phyloP scores from a whole-genome alignment of 73 alveolate genomes.

The Diophrys appendiculata region DNA sequence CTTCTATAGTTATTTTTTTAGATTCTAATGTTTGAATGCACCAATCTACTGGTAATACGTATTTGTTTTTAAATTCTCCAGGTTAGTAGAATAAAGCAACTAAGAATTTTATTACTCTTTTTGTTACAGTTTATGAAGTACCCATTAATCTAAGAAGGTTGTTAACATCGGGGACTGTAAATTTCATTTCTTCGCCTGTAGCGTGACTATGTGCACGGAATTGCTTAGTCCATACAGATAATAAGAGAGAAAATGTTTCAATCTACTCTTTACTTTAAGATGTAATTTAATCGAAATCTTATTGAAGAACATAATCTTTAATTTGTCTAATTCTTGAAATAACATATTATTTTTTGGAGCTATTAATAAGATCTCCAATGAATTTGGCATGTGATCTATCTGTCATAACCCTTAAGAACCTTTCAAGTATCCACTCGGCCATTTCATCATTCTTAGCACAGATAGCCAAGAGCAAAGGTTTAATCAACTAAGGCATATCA shows the following conservation, averaged over 20 bases:
- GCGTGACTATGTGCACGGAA: background rate
- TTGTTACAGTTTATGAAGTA: background rate
- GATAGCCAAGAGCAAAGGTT: conserved; percentile 62
- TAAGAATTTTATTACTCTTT: background rate
- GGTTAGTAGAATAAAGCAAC: background rate
- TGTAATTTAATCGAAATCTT: no score
- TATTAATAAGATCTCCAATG: conserved; percentile 57
- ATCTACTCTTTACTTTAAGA: no score
- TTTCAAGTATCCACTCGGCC: conserved; percentile 61
- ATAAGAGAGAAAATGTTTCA: no score
- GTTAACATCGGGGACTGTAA: no score
- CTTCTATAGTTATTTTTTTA: no score
- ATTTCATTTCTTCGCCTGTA: no score
- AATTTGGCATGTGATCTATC: conserved; percentile 15
- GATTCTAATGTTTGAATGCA: no score
- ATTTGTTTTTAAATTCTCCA: background rate
- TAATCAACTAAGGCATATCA: conserved; percentile 41
- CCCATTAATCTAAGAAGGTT: no score
- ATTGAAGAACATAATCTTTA: no score
- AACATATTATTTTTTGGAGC: no score
- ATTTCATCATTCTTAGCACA: conserved; percentile 47
- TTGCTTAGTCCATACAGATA: background rate
- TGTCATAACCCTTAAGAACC: conserved; percentile 3
- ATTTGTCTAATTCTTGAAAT: no score
- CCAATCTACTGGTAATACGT: background rate